Evolutionary conservation across 306 rosid genomes (phyloP), one percentile per base, ranked within the genome.

Genomic region (Gastrolobium bilobum): DNA sequence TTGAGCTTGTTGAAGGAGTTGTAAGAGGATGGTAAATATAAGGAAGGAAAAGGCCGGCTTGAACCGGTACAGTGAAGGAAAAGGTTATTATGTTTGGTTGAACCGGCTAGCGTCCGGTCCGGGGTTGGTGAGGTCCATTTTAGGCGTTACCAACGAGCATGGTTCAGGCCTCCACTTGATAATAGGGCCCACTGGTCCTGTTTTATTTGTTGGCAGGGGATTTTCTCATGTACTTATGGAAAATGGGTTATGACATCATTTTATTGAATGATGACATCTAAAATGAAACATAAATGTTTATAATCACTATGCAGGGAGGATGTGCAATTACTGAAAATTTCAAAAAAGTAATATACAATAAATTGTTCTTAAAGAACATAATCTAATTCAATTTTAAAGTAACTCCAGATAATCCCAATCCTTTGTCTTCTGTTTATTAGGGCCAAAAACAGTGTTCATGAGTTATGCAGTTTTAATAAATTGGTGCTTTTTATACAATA

Each of bases 91-190:
- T 71, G 85, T 51, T 82, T 84, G 84, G 87, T 78, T 79, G 85
- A 80, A 81, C 90, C 94, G 88, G 75, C 71, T 62, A 62, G 84
- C 54, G 64, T 43, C 79, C 89, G 94, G 94, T 75, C 75, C n/a
- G 91, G 79, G 86, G 98, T 93, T 85, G 97, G 98, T 93, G 92
- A 88, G 62, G 37, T n/a, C n/a, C 11, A 4, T 68, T 14, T 2
- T 2, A 13, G 7, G 79, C 59, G 46, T 82, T 66, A 75, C 77
- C 11, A 43, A 54, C n/a, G 59, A 80, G 68, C 30, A 15, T 51
- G 71, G 44, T 33, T 5, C 44, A 44, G 59, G 56, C 72, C 72
- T 51, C 65, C 78, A 37, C 65, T 69, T 26, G 3, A 5, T 50
- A 39, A 60, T 47, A 9, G 38, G 14, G 40, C 7, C 43, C 60